These are phyloP conservation scores for Stagonosporopsis rhizophila DNA, from an alignment of 2,329 filamentous ascomycete species.

Conservation along the genomic window DNA sequence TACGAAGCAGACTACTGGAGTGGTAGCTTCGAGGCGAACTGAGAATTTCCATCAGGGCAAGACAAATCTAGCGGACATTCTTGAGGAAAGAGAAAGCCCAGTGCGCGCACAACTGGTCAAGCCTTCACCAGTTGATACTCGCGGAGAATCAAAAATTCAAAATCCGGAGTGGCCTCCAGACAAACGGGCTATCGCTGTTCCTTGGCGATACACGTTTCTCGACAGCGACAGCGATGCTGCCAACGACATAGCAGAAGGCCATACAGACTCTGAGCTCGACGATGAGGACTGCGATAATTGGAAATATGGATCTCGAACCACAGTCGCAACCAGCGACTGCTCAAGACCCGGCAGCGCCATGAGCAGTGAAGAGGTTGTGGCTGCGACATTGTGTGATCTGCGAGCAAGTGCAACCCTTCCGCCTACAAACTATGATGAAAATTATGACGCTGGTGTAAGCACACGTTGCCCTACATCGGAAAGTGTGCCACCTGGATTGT, in stretches of 20 bases:
- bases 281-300: not conserved
- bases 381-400: not conserved
- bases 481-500: not conserved
- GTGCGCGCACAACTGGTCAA: not conserved
- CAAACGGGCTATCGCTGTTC: not conserved
- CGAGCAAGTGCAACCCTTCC: not conserved
- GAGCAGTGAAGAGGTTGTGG: not conserved
- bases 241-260: not conserved
- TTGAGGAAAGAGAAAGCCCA: conserved; percentile 10
- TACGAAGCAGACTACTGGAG: not conserved
- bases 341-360: not conserved
- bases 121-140: not conserved
- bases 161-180: not conserved
- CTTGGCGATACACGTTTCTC: not conserved
- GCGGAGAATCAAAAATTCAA: not conserved
- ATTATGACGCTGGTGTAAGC: not conserved
- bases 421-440: not conserved
- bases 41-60: not conserved
- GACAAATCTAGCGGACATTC: not conserved
- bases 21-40: not conserved
- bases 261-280: not conserved
- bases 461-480: not conserved
- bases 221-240: conserved; percentile 1
- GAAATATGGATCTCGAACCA: not conserved
- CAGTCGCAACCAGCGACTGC: not conserved